Evolutionary conservation across 2,329 filamentous ascomycete genomes (phyloP), one percentile per base, ranked within the genome.

Genomic region (Fusarium sp.): DNA sequence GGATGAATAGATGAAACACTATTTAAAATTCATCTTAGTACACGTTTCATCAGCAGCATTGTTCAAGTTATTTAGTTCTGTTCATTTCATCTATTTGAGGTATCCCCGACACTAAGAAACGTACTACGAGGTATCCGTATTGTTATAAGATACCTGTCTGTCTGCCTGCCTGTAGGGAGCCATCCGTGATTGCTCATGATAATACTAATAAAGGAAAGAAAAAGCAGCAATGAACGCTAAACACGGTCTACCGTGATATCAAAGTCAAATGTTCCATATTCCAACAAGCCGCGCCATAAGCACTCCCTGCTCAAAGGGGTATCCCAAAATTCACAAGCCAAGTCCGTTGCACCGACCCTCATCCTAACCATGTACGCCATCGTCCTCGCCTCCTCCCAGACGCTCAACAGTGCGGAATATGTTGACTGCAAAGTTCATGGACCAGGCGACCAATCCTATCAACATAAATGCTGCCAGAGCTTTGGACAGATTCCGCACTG

Each of bases 381-480:
- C 80, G 28, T 85, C 83, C 59, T 87, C 86, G 58, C 84, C 82
- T 43, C 86, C 86, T 40, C 87, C 87, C 11, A 91, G 82, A 62
- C 87, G 84, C 72, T 90, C 87, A 34, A 91, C 88, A 37, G 89
- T 83, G 68, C 92, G 87, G 76, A 94, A 90, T 63, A 94, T 89
- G 80, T 93, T 97, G 61, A 98, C 90, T 51, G 91, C 89, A 81
- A 98, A 97, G 23, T 93, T 98, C 78, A 92, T 86, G 65, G 95
- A 87, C 95, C 95, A 98, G n/a, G 93, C 91, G 64, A 97, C 85
- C 61, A 98, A 84, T 12, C 93, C 93, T 62, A 97, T 85, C 54
- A 97, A 83, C 73, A 97, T 85, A 55, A 97, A 92, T 10, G 88
- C 90, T 43, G 93, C 91, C 67, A 98, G 81, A 5, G 92, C 91